phyloP scores from a whole-genome alignment of 2,329 filamentous ascomycete species.

The Aspergillus sp. region DNA sequence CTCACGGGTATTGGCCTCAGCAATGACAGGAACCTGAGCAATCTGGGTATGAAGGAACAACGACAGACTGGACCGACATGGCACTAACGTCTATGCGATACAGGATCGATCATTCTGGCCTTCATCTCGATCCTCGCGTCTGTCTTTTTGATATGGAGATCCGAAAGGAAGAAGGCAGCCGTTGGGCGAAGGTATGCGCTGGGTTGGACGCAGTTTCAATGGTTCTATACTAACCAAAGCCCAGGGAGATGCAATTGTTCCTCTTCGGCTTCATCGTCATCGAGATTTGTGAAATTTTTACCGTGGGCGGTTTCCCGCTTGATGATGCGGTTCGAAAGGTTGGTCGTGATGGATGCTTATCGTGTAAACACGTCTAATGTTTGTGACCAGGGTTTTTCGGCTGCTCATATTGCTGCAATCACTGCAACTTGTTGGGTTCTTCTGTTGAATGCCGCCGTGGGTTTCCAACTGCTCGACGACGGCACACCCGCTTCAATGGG shows the following conservation, averaged over 20 bases:
- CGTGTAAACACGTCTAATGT: no score
- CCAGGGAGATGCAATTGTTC: slow-evolving; percentile 94
- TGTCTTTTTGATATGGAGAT: slow-evolving; percentile 67
- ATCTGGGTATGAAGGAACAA: slow-evolving; percentile 61
- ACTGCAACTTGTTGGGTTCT: slow-evolving; percentile 85
- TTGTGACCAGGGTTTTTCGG: slow-evolving; percentile 68
- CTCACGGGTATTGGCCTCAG: slow-evolving; percentile 71
- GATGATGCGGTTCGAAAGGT: slow-evolving; percentile 59
- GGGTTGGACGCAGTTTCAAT: background rate
- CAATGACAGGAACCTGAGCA: slow-evolving; percentile 64
- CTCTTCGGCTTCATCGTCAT: slow-evolving; percentile 80
- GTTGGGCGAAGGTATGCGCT: slow-evolving; percentile 76
- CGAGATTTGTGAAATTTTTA: slow-evolving; percentile 94
- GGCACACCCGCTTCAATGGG: slow-evolving; percentile 80
- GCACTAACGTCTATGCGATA: slow-evolving; percentile 9
- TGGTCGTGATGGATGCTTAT: slow-evolving; percentile 42
- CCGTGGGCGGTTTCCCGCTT: slow-evolving; percentile 82
- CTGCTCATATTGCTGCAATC: slow-evolving; percentile 85
- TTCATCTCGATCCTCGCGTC: slow-evolving; percentile 69
- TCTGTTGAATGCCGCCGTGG: slow-evolving; percentile 85
- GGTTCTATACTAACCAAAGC: slow-evolving; percentile 7
- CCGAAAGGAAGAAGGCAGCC: slow-evolving; percentile 85
- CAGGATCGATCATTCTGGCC: slow-evolving; percentile 82
- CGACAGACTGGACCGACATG: slow-evolving; percentile 21
- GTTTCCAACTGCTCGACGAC: slow-evolving; percentile 90